Conservation (phyloP, 805 yeast genomes). For the Metschnikowia anglica region DNA sequence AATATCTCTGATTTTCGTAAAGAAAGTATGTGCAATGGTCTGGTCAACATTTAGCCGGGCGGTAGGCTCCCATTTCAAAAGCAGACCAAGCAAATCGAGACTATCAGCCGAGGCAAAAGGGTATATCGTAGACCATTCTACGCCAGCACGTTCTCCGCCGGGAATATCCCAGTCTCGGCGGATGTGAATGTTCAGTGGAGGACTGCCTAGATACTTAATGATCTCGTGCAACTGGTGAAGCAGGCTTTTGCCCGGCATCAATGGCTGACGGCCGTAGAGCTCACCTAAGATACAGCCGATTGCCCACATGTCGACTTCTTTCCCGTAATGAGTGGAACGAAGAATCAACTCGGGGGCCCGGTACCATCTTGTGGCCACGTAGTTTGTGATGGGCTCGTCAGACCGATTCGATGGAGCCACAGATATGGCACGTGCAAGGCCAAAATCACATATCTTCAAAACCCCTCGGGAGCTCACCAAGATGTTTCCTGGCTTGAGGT, state of each 20-base stretch:
- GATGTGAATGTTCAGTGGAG: slow-evolving; percentile 47
- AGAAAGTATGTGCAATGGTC: slow-evolving; percentile 57
- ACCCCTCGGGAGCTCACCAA: slow-evolving; percentile 71
- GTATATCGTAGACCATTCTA: slow-evolving; percentile 52
- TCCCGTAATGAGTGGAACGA: slow-evolving; percentile 56
- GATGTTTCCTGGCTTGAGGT: slow-evolving; percentile 88
- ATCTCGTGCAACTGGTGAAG: slow-evolving; percentile 71
- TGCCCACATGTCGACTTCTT: slow-evolving; percentile 87
- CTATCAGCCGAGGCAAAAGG: slow-evolving; percentile 61
- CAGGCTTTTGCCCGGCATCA: slow-evolving; percentile 75
- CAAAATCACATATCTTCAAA: slow-evolving; percentile 90
- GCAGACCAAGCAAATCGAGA: slow-evolving; percentile 48
- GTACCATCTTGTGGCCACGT: slow-evolving; percentile 95
- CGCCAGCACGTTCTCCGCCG: slow-evolving; percentile 41
- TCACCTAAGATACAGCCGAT: slow-evolving; percentile 89
- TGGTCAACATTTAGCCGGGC: slow-evolving; percentile 54
- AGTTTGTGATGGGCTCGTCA: slow-evolving; percentile 59
- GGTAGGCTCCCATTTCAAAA: slow-evolving; percentile 66
- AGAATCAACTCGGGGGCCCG: slow-evolving; percentile 89
- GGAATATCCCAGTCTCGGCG: slow-evolving; percentile 30
- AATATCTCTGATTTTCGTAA: slow-evolving; percentile 51
- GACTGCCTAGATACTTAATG: slow-evolving; percentile 68
- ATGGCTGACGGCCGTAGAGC: slow-evolving; percentile 73
- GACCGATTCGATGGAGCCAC: slow-evolving; percentile 32
- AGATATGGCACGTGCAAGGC: slow-evolving; percentile 77